Conservation (phyloP, 768 basidiomycete species). For the Daedaleopsis sinensis region DNA sequence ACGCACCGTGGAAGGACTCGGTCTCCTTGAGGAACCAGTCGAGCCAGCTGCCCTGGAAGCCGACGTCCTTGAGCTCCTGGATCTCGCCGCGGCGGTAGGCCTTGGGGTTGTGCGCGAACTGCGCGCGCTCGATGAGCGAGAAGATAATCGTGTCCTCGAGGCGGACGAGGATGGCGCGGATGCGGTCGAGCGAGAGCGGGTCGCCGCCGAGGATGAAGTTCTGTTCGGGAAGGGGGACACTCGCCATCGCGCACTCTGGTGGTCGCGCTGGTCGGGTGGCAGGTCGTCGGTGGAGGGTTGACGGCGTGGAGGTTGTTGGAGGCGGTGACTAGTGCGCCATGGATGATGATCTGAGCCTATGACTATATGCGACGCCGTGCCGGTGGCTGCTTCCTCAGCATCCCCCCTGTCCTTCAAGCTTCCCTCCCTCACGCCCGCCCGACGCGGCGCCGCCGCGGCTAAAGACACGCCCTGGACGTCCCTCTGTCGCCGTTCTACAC, state of each 20-base stretch:
- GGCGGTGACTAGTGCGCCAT: neutral
- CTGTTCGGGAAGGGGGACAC: conserved; percentile 32
- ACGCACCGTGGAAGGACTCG: conserved; percentile 91
- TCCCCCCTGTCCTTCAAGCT: neutral
- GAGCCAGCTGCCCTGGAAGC: conserved; percentile 88
- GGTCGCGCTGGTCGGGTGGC: neutral
- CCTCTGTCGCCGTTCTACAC: neutral
- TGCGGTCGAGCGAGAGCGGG: conserved; percentile 86
- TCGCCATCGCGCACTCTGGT: conserved; percentile 23
- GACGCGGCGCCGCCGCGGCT: neutral
- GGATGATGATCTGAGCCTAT: neutral
- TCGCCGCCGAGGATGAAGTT: conserved; percentile 74
- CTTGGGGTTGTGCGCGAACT: conserved; percentile 90
- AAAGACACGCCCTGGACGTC: neutral
- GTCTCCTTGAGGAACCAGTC: conserved; percentile 98
- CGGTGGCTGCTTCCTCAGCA: conserved; percentile 5
- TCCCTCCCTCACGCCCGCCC: too few species aligned
- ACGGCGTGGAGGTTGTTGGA: neutral
- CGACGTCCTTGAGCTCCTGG: conserved; percentile 70
- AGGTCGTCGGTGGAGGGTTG: neutral
- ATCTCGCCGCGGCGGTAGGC: conserved; percentile 86
- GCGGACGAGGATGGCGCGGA: conserved; percentile 82
- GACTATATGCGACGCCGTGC: neutral
- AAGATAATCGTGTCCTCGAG: conserved; percentile 99
- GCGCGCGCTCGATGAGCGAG: conserved; percentile 93